A percentile compares a stretch with the other conserved stretches of the same genome.
phyloP scores from a whole-genome alignment of 441 rosid genomes.

The Erodium trifolium region DNA sequence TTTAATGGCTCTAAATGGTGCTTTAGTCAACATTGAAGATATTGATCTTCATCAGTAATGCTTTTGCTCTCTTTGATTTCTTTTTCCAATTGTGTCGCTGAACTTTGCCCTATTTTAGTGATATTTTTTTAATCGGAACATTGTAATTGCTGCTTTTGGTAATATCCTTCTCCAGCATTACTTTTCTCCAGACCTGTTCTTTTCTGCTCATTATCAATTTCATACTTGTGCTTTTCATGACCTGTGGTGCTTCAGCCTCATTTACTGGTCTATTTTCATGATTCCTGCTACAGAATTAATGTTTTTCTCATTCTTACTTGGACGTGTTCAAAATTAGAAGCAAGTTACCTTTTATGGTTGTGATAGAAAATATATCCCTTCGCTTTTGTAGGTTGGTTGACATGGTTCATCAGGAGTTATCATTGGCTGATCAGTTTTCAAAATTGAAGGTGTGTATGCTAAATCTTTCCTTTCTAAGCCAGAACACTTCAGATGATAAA shows the following conservation, averaged over 20 bases:
- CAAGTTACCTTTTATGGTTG: conserved; percentile 13
- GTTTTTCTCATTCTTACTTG: neutral
- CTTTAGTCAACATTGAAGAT: conserved; percentile 87
- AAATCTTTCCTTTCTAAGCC: conserved; percentile 10
- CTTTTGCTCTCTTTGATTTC: conserved; percentile 27
- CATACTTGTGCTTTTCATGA: conserved; percentile 1
- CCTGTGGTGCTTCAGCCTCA: conserved; percentile 7
- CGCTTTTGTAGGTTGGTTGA: conserved; percentile 61
- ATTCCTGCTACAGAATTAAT: neutral
- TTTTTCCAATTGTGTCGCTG: conserved; percentile 8
- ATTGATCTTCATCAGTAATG: conserved; percentile 86
- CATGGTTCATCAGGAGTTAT: conserved; percentile 82
- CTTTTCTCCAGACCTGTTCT: neutral
- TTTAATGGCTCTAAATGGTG: conserved; percentile 96
- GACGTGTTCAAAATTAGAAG: neutral
- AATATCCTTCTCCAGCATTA: neutral
- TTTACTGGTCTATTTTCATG: neutral
- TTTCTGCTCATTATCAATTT: conserved; percentile 10
- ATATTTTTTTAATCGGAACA: neutral
- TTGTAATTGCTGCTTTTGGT: neutral
- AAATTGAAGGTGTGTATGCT: conserved; percentile 65
- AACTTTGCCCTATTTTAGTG: neutral
- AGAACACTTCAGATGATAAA: conserved; percentile 8
- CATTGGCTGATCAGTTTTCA: conserved; percentile 83
- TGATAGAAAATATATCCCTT: conserved; percentile 9